Conservation (phyloP, 441 rosid species). For the Geranium incanum region DNA sequence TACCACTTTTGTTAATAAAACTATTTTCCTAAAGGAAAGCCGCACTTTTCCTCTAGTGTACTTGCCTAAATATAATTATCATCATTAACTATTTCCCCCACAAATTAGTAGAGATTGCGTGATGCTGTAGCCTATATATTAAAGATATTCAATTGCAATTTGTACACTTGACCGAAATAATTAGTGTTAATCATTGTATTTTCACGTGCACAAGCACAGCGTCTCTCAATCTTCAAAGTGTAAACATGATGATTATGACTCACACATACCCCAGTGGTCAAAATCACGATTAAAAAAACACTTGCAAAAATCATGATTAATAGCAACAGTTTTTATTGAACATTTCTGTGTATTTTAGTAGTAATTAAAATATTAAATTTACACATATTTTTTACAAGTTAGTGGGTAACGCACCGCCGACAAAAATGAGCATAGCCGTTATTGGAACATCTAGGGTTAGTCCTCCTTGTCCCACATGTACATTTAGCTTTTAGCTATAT, state of each 20-base stretch:
- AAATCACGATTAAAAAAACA: background rate
- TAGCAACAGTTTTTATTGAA: background rate
- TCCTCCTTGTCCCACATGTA: slow-evolving; percentile 11
- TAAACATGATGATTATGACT: background rate
- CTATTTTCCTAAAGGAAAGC: background rate
- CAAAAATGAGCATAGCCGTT: slow-evolving; percentile 30
- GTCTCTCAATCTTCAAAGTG: background rate
- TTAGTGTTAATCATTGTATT: background rate
- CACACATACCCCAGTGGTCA: background rate
- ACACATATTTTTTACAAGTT: background rate
- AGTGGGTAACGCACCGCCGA: slow-evolving; percentile 54
- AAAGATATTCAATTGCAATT: background rate
- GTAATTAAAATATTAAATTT: background rate
- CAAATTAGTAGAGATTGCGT: background rate
- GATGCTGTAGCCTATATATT: background rate
- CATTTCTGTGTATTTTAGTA: background rate
- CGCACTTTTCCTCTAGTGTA: background rate
- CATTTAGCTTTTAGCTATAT: slow-evolving; percentile 25
- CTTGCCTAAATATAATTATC: too few relatives aligned
- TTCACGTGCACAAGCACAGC: background rate
- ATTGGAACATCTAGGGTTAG: slow-evolving; percentile 32
- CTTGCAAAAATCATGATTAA: background rate
- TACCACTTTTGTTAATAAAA: background rate
- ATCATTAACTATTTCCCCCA: background rate
- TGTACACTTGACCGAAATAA: background rate